Evolutionary conservation across 2,329 filamentous ascomycete species (phyloP).

Genomic region (Aspergillus texensis): DNA sequence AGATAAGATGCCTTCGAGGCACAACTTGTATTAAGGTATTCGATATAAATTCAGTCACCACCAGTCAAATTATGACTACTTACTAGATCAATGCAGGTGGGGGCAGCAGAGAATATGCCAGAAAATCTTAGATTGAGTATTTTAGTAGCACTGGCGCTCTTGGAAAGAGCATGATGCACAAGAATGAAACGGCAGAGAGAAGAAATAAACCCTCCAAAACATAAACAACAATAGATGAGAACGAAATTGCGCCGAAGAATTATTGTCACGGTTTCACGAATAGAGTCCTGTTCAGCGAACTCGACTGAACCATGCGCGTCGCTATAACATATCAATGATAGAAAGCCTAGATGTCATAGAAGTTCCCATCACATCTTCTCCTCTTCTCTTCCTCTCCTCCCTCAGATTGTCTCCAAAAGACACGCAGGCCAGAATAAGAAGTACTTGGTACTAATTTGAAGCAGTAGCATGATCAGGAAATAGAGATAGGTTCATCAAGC

Average conservation of each 20-base stretch:
- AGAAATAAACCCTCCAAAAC: background rate
- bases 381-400: background rate
- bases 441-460: background rate
- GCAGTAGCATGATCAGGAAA: background rate
- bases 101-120: background rate
- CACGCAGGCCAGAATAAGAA: background rate
- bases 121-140: background rate
- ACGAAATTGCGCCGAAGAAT: no score
- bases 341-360: background rate
- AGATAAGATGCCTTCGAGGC: no score
- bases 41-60: no score
- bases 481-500: constrained; percentile 3
- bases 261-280: no score
- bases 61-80: no score
- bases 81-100: background rate
- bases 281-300: background rate
- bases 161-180: background rate
- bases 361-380: background rate
- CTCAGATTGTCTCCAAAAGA: background rate
- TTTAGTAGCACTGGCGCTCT: background rate
- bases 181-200: background rate
- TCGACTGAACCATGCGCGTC: background rate
- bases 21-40: no score
- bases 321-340: background rate
- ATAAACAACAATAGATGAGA: background rate